phyloP scores from a whole-genome alignment of 371 early-diverging fungal species.

The Mortierella polycephala region DNA sequence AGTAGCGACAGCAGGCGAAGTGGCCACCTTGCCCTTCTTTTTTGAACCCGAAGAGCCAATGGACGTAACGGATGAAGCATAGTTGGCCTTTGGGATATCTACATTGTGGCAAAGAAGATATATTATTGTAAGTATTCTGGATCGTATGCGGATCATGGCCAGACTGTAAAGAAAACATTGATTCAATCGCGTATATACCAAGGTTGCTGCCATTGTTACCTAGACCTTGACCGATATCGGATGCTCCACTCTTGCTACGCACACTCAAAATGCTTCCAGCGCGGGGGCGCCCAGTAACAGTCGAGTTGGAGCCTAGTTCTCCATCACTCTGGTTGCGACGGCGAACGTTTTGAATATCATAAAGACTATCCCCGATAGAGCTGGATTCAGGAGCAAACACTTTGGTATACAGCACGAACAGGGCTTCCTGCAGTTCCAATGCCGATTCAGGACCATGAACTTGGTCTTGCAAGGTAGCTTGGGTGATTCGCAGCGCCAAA shows the following conservation, averaged over 20 bases:
- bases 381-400: conserved; percentile 61
- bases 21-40: conserved; percentile 11
- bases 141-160: not conserved
- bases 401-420: conserved; percentile 73
- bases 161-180: not conserved
- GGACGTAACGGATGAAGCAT: conserved; percentile 47
- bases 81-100: conserved; percentile 43
- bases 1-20: conserved; percentile 16
- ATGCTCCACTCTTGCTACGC: conserved; percentile 24
- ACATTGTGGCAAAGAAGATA: not conserved
- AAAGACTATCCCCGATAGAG: conserved; percentile 44
- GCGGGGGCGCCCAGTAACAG: conserved; percentile 37
- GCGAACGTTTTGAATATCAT: conserved; percentile 44
- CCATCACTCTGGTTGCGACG: conserved; percentile 34
- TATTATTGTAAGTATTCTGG: no score
- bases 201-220: conserved; percentile 18
- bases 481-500: conserved; percentile 69
- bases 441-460: conserved; percentile 67
- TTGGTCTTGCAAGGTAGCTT: conserved; percentile 61
- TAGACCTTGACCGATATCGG: conserved; percentile 26
- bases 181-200: conserved; percentile 1
- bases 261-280: conserved; percentile 41
- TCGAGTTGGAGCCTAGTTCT: conserved; percentile 11
- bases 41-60: conserved; percentile 29
- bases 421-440: conserved; percentile 62